Percentiles rank a stretch among this genome's conserved stretches.
These are phyloP conservation scores for Verticillium longisporum DNA, from an alignment of 2,329 filamentous ascomycete genomes.

Conservation along the genomic window DNA sequence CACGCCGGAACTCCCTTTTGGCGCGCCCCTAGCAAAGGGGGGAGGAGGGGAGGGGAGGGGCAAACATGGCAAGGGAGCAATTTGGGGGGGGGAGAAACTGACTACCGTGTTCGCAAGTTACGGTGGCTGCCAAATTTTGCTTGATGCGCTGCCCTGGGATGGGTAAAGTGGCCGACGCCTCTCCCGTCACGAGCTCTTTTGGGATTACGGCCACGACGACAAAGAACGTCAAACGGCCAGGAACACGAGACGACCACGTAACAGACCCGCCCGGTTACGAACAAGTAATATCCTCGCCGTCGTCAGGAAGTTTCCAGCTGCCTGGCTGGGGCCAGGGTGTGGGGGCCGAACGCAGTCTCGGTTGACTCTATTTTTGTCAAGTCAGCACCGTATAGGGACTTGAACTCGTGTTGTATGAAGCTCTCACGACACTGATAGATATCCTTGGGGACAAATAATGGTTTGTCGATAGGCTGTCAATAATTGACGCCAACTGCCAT, in stretches of 20 bases:
- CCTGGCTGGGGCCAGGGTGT: not conserved
- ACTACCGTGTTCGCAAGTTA: too few species aligned
- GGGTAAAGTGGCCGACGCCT: not conserved
- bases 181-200: not conserved
- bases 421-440: not conserved
- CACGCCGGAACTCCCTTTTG: not conserved
- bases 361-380: not conserved
- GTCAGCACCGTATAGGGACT: not conserved
- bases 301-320: not conserved
- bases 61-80: not conserved
- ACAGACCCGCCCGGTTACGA: not conserved
- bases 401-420: not conserved
- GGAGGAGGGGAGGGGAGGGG: not conserved
- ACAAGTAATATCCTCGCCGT: not conserved
- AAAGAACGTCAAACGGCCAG: not conserved
- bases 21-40: not conserved
- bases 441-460: too few species aligned
- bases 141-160: not conserved
- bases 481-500: too few species aligned
- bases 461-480: too few species aligned
- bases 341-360: not conserved
- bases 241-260: not conserved
- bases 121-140: not conserved
- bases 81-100: too few species aligned
- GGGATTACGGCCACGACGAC: not conserved